Evolutionary conservation across 192 early-diverging fungal genomes (phyloP).

Genomic region (Coemansia sp.): DNA sequence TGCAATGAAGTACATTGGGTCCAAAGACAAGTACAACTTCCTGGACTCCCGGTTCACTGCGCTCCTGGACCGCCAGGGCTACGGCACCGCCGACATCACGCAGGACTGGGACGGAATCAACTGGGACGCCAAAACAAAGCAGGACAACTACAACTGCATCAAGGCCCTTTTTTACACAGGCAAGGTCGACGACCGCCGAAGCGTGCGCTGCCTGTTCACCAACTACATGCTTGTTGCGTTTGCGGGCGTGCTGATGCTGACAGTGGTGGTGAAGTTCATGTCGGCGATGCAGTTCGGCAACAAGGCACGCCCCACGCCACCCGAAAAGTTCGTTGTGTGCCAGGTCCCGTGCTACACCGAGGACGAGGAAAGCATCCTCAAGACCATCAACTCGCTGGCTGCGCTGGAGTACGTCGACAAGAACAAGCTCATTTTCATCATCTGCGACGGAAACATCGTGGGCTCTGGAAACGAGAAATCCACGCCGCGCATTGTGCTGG

Average conservation of each 20-base stretch:
- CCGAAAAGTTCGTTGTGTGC: conserved; percentile 93
- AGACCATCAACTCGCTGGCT: conserved; percentile 83
- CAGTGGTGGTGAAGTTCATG: conserved; percentile 81
- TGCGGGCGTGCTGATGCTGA: conserved; percentile 69
- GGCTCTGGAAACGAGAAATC: conserved; percentile 96
- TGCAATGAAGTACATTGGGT: conserved; percentile 18
- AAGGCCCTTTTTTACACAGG: conserved; percentile 84
- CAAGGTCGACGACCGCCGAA: conserved; percentile 72
- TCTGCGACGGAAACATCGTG: conserved; percentile 91
- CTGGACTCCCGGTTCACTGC: conserved; percentile 38
- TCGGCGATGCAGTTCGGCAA: conserved; percentile 74
- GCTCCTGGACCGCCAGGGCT: conserved; percentile 40
- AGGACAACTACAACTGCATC: conserved; percentile 69
- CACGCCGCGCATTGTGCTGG: conserved; percentile 94
- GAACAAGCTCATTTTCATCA: conserved; percentile 85
- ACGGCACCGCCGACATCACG: conserved; percentile 55
- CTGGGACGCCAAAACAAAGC: conserved; percentile 17
- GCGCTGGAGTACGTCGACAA: conserved; percentile 81
- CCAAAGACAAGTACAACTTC: conserved; percentile 55
- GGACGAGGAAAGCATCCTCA: conserved; percentile 80
- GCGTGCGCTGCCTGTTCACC: conserved; percentile 74
- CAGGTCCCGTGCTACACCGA: conserved; percentile 98
- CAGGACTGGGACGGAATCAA: conserved; percentile 43
- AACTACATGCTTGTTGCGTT: conserved; percentile 86
- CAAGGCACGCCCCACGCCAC: conserved; percentile 72